phyloP scores from a whole-genome alignment of 306 rosid genomes.

The Oxytropis ochrocephala region DNA sequence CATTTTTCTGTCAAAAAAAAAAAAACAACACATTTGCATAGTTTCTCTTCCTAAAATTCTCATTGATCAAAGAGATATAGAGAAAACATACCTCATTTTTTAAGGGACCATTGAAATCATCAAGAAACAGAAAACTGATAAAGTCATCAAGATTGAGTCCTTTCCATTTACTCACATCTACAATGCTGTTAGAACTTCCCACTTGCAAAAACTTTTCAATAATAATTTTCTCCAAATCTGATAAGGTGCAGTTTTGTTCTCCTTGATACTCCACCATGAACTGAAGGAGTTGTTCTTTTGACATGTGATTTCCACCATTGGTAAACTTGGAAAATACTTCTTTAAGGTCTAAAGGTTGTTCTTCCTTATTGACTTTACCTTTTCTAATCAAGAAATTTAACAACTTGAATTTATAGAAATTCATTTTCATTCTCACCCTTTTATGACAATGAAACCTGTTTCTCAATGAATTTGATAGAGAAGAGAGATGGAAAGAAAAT shows the following conservation, averaged over 20 bases:
- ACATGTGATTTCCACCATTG: constrained; percentile 33
- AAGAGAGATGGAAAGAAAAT: not conserved
- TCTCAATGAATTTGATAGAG: not conserved
- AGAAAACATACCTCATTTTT: constrained; percentile 41
- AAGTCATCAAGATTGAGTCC: constrained; percentile 42
- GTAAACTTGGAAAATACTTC: constrained; percentile 47
- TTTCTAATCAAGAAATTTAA: constrained; percentile 44
- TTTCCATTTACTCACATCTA: not conserved
- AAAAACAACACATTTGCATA: not conserved
- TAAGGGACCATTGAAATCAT: constrained; percentile 54
- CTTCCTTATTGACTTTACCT: constrained; percentile 38
- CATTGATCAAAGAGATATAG: not conserved
- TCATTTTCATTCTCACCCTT: not conserved
- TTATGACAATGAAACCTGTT: not conserved
- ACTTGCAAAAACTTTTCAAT: constrained; percentile 29
- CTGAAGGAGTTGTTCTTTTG: constrained; percentile 46
- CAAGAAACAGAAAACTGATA: constrained; percentile 46
- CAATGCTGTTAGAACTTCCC: constrained; percentile 7
- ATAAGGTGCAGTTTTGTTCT: constrained; percentile 31
- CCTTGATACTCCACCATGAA: constrained; percentile 64
- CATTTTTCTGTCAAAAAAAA: too few species aligned
- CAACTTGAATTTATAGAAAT: constrained; percentile 34
- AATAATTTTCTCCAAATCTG: constrained; percentile 38
- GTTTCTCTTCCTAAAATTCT: not conserved
- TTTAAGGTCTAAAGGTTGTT: constrained; percentile 53